These are phyloP conservation scores for Moesziomyces antarcticus DNA, from an alignment of 1,284 basidiomycete species.

Conservation along the genomic window DNA sequence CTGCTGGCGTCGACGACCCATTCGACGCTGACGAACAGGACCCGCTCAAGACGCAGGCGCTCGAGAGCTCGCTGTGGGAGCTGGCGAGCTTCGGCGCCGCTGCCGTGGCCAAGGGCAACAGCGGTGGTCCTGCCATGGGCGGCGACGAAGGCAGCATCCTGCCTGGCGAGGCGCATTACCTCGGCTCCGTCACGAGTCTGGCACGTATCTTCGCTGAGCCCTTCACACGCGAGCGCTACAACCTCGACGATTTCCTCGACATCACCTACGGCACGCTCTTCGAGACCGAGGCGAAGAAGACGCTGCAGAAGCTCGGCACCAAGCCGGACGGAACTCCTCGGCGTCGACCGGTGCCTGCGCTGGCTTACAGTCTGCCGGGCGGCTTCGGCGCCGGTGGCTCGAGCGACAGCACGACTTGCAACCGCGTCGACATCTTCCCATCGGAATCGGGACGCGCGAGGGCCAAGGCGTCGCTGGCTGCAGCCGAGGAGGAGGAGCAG, in stretches of 20 bases:
- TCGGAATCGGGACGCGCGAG: slow-evolving; percentile 16
- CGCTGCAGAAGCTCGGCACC: slow-evolving; percentile 70
- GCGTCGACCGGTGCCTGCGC: slow-evolving; percentile 9
- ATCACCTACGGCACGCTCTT: slow-evolving; percentile 94
- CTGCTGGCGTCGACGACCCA: slow-evolving; percentile 66
- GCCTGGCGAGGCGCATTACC: slow-evolving; percentile 77
- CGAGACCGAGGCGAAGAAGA: slow-evolving; percentile 83
- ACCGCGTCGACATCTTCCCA: slow-evolving; percentile 44
- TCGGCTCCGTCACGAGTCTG: slow-evolving; percentile 83
- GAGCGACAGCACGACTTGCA: slow-evolving; percentile 12
- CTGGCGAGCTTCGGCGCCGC: slow-evolving; percentile 75
- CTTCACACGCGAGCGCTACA: slow-evolving; percentile 89
- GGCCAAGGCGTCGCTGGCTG: slow-evolving; percentile 11
- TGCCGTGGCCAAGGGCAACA: slow-evolving; percentile 21
- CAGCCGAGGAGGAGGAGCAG: slow-evolving; percentile 32
- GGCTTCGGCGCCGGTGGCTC: slow-evolving; percentile 41
- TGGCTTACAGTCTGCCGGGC: slow-evolving; percentile 35
- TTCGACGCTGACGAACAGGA: slow-evolving; percentile 78
- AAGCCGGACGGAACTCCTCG: slow-evolving; percentile 4
- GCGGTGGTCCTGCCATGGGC: slow-evolving; percentile 22
- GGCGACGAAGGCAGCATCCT: slow-evolving; percentile 20
- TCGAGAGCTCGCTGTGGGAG: slow-evolving; percentile 93
- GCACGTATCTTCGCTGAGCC: slow-evolving; percentile 87
- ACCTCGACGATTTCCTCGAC: slow-evolving; percentile 95
- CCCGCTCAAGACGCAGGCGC: slow-evolving; percentile 81